Percentiles rank a stretch among this genome's conserved stretches.
Conservation (phyloP, 768 basidiomycete genomes). For the Mycena kentingensis region DNA sequence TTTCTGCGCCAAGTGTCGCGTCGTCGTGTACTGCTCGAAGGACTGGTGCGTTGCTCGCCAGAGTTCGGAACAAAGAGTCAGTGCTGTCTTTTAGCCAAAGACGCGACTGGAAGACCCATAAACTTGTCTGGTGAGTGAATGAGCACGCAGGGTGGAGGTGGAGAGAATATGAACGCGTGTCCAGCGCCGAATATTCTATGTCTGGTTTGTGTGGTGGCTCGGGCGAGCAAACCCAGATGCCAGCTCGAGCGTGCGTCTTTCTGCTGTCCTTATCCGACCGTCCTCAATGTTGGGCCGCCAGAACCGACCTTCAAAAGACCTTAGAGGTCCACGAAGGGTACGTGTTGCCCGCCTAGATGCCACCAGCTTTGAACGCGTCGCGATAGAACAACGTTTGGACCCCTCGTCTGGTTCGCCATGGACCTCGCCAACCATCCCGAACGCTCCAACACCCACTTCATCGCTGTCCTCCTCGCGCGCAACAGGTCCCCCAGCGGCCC, state of each 20-base stretch:
- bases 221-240: too few species aligned
- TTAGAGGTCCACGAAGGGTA: neutral
- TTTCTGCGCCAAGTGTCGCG: neutral
- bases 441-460: neutral
- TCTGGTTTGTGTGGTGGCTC: too few species aligned
- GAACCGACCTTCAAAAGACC: too few species aligned
- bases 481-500: neutral
- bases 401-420: neutral
- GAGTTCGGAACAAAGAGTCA: neutral
- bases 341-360: neutral
- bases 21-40: neutral
- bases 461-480: neutral
- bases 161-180: neutral
- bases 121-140: neutral
- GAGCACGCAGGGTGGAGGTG: too few species aligned
- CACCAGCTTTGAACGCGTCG: neutral
- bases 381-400: neutral
- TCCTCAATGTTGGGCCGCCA: too few species aligned
- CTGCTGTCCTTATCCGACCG: too few species aligned
- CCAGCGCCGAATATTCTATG: neutral
- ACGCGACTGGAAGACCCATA: neutral
- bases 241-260: too few species aligned
- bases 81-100: neutral
- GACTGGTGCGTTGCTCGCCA: neutral
- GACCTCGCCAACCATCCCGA: neutral